Percentiles rank a stretch among this genome's conserved stretches.
phyloP scores from a whole-genome alignment of 352 stramenopile species.

The Globisporangium radiosum region DNA sequence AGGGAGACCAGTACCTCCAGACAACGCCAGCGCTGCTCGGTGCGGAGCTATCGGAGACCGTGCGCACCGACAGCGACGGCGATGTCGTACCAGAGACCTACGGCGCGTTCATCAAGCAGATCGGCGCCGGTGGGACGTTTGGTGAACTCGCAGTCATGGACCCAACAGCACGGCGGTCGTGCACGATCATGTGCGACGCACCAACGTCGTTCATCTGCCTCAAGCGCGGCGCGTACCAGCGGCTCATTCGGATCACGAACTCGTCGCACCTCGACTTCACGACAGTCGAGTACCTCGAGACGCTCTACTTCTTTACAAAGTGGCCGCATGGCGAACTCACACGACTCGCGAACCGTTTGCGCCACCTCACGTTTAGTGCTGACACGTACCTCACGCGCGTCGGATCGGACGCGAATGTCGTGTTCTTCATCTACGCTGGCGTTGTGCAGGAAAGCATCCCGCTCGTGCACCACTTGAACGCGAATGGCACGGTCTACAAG shows the following conservation, averaged over 20 bases:
- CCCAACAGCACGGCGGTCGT: slow-evolving; percentile 59
- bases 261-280: slow-evolving; percentile 78
- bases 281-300: slow-evolving; percentile 76
- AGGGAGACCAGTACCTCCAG: slow-evolving; percentile 15
- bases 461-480: slow-evolving; percentile 58
- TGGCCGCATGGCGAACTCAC: slow-evolving; percentile 74
- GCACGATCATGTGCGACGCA: slow-evolving; percentile 65
- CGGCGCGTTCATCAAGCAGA: slow-evolving; percentile 74
- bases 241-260: slow-evolving; percentile 74
- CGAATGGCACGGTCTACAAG: slow-evolving; percentile 54
- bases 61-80: slow-evolving; percentile 5
- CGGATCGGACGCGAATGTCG: slow-evolving; percentile 54
- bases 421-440: slow-evolving; percentile 80
- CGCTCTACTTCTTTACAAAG: slow-evolving; percentile 70
- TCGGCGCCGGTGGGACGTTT: slow-evolving; percentile 66
- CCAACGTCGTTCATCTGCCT: slow-evolving; percentile 82
- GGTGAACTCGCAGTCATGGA: slow-evolving; percentile 80
- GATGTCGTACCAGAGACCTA: slow-evolving; percentile 33
- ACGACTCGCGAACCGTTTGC: slow-evolving; percentile 58
- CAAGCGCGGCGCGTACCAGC: slow-evolving; percentile 78
- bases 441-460: slow-evolving; percentile 71
- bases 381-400: slow-evolving; percentile 68
- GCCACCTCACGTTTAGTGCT: slow-evolving; percentile 51
- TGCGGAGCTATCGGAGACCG: not conserved
- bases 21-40: not conserved